A percentile compares a stretch with the other conserved stretches of the same genome.
These are phyloP conservation scores for Paraconiothyrium sp. DNA, from an alignment of 2,329 filamentous ascomycete species.

Conservation along the genomic window DNA sequence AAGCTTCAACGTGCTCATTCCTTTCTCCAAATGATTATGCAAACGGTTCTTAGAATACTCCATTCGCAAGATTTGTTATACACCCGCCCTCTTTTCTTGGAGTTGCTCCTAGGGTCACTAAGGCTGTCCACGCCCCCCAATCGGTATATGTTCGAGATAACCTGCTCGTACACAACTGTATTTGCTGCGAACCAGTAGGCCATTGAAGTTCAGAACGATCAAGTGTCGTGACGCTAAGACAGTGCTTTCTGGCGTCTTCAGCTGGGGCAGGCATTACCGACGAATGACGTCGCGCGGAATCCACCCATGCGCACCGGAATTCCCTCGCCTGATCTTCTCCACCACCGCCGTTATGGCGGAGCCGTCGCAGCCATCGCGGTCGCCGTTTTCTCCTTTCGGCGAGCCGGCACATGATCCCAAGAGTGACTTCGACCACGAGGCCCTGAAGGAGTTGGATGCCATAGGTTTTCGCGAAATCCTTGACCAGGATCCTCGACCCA, in stretches of 20 bases:
- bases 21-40: no score
- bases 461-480: slow-evolving; percentile 40
- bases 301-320: not conserved
- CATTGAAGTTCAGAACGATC: not conserved
- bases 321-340: not conserved
- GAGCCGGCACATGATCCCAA: slow-evolving; percentile 5
- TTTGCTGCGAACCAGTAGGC: no score
- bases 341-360: slow-evolving; percentile 15
- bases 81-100: no score
- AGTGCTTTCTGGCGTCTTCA: not conserved
- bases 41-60: no score
- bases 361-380: not conserved
- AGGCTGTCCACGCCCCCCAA: no score
- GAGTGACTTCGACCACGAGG: slow-evolving; percentile 24
- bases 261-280: slow-evolving; percentile 9
- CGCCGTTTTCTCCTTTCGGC: not conserved
- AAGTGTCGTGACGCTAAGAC: not conserved
- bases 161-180: no score
- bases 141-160: no score
- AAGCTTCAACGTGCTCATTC: no score
- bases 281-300: slow-evolving; percentile 5
- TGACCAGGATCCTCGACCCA: slow-evolving; percentile 44
- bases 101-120: no score
- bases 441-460: slow-evolving; percentile 34
- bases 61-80: no score